Evolutionary conservation across 352 stramenopile genomes (phyloP).

Genomic region (Peronospora belbahrii): DNA sequence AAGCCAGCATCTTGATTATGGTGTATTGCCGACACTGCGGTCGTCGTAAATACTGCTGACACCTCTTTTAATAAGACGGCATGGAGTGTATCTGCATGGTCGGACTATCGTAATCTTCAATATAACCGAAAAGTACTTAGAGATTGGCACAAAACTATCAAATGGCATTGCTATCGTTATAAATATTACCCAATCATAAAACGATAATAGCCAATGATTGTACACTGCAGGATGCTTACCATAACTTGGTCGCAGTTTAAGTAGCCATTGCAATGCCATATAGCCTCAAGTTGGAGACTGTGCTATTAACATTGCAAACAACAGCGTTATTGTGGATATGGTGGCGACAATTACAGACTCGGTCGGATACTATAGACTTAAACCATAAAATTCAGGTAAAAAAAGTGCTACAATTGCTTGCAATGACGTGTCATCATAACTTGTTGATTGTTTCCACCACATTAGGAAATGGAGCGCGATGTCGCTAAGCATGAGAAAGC

Average conservation of each 20-base stretch:
- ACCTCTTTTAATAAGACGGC: too few relatives aligned
- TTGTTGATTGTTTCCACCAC: constrained; percentile 2
- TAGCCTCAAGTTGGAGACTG: constrained; percentile 13
- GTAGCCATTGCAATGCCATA: constrained; percentile 1
- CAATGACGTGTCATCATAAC: neutral
- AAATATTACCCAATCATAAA: constrained; percentile 8
- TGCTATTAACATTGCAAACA: constrained; percentile 27
- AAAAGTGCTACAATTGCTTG: neutral
- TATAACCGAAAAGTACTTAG: too few relatives aligned
- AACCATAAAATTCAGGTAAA: constrained; percentile 13
- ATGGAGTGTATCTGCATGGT: too few relatives aligned
- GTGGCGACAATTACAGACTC: constrained; percentile 6
- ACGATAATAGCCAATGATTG: constrained; percentile 15
- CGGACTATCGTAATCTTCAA: too few relatives aligned
- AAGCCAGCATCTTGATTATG: too few relatives aligned
- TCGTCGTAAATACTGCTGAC: too few relatives aligned
- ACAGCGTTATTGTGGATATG: constrained; percentile 26
- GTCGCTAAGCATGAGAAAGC: constrained; percentile 44
- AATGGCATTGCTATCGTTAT: too few relatives aligned
- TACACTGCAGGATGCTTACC: constrained; percentile 6
- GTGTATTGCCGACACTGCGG: too few relatives aligned
- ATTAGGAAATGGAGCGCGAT: constrained; percentile 30
- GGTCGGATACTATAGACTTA: neutral
- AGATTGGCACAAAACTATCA: too few relatives aligned
- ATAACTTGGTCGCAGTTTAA: constrained; percentile 15